A percentile compares a stretch with the other conserved stretches of the same genome.
These are phyloP conservation scores for Nitzschia sp. DNA, from an alignment of 108 stramenopile genomes.

Conservation along the genomic window DNA sequence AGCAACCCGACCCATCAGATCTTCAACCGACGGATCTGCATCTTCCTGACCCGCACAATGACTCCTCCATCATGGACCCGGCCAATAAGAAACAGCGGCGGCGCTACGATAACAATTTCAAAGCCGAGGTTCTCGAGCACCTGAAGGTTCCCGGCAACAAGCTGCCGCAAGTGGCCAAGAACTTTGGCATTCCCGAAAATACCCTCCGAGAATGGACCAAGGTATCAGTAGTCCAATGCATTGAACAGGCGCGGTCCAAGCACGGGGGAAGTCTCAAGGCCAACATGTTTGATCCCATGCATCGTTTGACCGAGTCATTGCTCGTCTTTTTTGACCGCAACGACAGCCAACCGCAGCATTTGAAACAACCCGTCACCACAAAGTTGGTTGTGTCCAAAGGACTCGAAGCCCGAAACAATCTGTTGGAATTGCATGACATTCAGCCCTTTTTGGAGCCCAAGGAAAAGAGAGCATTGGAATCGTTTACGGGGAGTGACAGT, in stretches of 20 bases:
- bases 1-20: slow-evolving; percentile 1
- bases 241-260: slow-evolving; percentile 22
- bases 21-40: slow-evolving; percentile 5
- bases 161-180: slow-evolving; percentile 22
- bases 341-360: slow-evolving; percentile 16
- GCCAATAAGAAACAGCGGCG: slow-evolving; percentile 36
- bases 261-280: slow-evolving; percentile 33
- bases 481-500: slow-evolving; percentile 34
- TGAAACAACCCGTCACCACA: slow-evolving; percentile 28
- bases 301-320: slow-evolving; percentile 22
- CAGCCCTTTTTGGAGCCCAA: slow-evolving; percentile 36
- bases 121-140: slow-evolving; percentile 26
- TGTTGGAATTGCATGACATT: slow-evolving; percentile 25
- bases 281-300: slow-evolving; percentile 35
- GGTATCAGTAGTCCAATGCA: slow-evolving; percentile 22
- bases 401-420: slow-evolving; percentile 28
- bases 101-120: slow-evolving; percentile 37
- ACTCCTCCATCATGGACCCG: background rate
- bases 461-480: slow-evolving; percentile 27
- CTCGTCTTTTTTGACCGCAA: slow-evolving; percentile 35
- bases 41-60: background rate
- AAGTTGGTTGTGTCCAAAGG: slow-evolving; percentile 39
- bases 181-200: slow-evolving; percentile 33
- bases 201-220: slow-evolving; percentile 40
- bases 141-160: slow-evolving; percentile 23